Percentiles rank a stretch among this genome's conserved stretches.
These are phyloP conservation scores for Lagenidium sp. DNA, from an alignment of 352 stramenopile genomes.

Conservation along the genomic window DNA sequence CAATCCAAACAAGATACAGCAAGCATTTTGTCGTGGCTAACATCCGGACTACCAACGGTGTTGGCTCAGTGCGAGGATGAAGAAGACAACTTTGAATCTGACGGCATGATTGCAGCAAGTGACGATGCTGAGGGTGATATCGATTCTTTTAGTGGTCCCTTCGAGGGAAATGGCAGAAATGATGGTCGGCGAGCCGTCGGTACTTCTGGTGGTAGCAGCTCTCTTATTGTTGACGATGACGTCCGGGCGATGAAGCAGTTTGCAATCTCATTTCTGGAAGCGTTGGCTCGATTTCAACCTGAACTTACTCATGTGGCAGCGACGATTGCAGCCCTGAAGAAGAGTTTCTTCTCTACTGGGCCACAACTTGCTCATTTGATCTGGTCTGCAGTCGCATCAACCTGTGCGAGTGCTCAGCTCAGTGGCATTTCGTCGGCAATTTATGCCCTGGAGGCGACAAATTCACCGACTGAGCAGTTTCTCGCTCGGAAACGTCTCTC, in stretches of 20 bases:
- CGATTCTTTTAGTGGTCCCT: too few species aligned
- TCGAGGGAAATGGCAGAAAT: too few species aligned
- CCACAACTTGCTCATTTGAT: constrained; percentile 69
- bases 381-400: constrained; percentile 61
- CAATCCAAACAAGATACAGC: constrained; percentile 63
- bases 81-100: constrained; percentile 23
- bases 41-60: constrained; percentile 30
- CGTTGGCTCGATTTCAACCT: constrained; percentile 54
- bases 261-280: constrained; percentile 52
- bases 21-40: constrained; percentile 54
- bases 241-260: constrained; percentile 74
- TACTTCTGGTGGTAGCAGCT: too few species aligned
- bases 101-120: constrained; percentile 8
- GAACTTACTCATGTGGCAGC: constrained; percentile 40
- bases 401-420: constrained; percentile 49
- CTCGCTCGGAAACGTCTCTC: constrained; percentile 8
- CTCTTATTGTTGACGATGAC: too few species aligned
- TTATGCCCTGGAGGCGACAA: constrained; percentile 19
- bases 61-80: constrained; percentile 27
- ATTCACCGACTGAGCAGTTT: constrained; percentile 12
- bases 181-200: too few species aligned
- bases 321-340: constrained; percentile 53
- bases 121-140: constrained; percentile 18
- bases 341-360: constrained; percentile 58
- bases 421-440: constrained; percentile 67